Base-by-base conservation (phyloP, 2,329 filamentous ascomycete genomes). In the Epichloe bromicola region DNA sequence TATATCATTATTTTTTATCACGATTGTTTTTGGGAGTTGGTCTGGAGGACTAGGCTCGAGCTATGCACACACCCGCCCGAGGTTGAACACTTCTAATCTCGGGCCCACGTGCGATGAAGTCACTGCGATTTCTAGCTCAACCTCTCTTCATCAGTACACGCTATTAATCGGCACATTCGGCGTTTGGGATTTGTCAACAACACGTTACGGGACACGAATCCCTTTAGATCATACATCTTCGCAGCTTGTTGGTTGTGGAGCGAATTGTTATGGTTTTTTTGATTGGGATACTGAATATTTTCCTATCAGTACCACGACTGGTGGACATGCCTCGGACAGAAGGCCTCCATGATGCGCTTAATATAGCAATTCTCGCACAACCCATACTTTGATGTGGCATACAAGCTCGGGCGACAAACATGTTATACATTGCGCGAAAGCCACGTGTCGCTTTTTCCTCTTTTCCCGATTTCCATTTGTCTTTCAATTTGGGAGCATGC, bases 101-200 rank as follows among this genome's bases (percentile, higher is more conserved):
- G n/a, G 20, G 36, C 20, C 10, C 11, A 37, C 19, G 15, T 19
- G 23, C 30, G 33, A 48, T 6, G 23, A 33, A 30, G 7, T 45
- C 43, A 19, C 14, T 20, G 30, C 26, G 43, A 30, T 20, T 30
- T 47, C 8, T 15, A 2, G 36, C 15, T 39, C 10, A 17, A 17
- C 10, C 15, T 30, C 15, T 15, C 23, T 30, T 47, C 45, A 26
- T 47, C 45, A 53, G 50, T 62, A 65, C 51, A 66, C 51, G 60
- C 58, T 34, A 58, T 62, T 66, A 66, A 67, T 67, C 61, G 58
- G 61, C 57, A 60, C 55, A 55, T 55, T 53, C 39, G 65, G 64
- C 63, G 63, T 63, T 60, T 51, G 50, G 50, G 51, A 49, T 49
- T 45, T 58, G 20, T 17, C 23, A 44, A 40, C 46, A 42, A 23